Evolutionary conservation across 2,329 filamentous ascomycete genomes (phyloP).

Genomic region (Xylaria sp.): DNA sequence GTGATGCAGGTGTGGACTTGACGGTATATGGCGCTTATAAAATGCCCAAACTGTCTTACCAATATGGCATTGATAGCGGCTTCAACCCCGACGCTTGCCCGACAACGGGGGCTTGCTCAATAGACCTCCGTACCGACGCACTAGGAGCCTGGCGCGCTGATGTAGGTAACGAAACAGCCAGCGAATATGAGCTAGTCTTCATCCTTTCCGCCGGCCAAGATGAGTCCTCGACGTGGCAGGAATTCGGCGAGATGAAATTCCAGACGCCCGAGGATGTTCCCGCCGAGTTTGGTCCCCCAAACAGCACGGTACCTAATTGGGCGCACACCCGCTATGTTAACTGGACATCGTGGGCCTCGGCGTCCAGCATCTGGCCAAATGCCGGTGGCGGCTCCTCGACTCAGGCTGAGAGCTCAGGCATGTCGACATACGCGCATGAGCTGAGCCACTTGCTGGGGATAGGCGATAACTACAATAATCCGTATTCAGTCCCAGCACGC

Average conservation of each 20-base stretch:
- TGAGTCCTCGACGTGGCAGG: slow-evolving; percentile 61
- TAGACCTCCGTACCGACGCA: slow-evolving; percentile 56
- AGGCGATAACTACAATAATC: slow-evolving; percentile 62
- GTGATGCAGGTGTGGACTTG: slow-evolving; percentile 53
- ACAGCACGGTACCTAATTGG: slow-evolving; percentile 50
- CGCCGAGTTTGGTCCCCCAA: slow-evolving; percentile 55
- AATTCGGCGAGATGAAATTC: slow-evolving; percentile 62
- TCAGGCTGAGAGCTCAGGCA: slow-evolving; percentile 58
- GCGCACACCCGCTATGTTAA: slow-evolving; percentile 57
- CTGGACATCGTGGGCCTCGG: slow-evolving; percentile 60
- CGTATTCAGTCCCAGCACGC: slow-evolving; percentile 51
- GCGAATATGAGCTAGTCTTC: slow-evolving; percentile 57
- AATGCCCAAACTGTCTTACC: slow-evolving; percentile 53
- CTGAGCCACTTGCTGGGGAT: slow-evolving; percentile 57
- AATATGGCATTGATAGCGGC: slow-evolving; percentile 54
- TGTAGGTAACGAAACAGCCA: slow-evolving; percentile 55
- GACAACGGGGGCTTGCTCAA: slow-evolving; percentile 47
- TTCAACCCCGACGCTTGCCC: slow-evolving; percentile 58
- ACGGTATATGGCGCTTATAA: slow-evolving; percentile 58
- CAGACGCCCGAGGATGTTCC: slow-evolving; percentile 53
- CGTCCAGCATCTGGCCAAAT: slow-evolving; percentile 59
- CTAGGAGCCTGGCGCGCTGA: slow-evolving; percentile 56
- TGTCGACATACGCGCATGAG: slow-evolving; percentile 60
- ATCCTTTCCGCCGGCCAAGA: slow-evolving; percentile 61
- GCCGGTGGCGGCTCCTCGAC: slow-evolving; percentile 58